phyloP scores from a whole-genome alignment of 805 yeast species.

The Brettanomyces custersianus region DNA sequence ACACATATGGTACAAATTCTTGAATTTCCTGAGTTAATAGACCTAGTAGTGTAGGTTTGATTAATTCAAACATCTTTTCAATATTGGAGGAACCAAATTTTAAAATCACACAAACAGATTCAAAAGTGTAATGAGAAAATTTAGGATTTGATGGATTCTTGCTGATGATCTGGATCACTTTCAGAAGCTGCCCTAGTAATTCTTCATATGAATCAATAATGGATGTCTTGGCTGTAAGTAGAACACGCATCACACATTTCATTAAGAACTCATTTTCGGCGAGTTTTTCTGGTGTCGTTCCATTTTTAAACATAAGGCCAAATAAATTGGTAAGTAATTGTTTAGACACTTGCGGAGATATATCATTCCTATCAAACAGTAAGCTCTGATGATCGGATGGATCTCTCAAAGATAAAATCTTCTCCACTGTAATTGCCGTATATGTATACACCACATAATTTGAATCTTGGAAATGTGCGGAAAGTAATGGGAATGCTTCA shows the following conservation, averaged over 20 bases:
- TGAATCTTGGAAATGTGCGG: constrained; percentile 54
- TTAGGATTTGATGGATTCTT: constrained; percentile 94
- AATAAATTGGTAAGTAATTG: constrained; percentile 61
- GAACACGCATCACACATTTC: constrained; percentile 78
- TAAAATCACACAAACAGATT: constrained; percentile 70
- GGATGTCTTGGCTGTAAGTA: constrained; percentile 62
- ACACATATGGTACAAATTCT: constrained; percentile 88
- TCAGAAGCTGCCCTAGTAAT: constrained; percentile 54
- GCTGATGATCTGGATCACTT: constrained; percentile 61
- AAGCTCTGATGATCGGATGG: constrained; percentile 42
- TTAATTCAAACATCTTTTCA: constrained; percentile 34
- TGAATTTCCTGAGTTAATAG: constrained; percentile 79
- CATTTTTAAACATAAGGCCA: constrained; percentile 49
- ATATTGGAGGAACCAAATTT: constrained; percentile 35
- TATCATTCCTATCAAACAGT: constrained; percentile 66
- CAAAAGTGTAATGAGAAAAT: constrained; percentile 86
- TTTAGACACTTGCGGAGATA: constrained; percentile 49
- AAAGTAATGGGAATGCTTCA: constrained; percentile 71
- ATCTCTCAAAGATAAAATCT: constrained; percentile 70
- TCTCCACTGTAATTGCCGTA: constrained; percentile 87
- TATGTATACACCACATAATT: constrained; percentile 86
- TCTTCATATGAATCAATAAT: constrained; percentile 38
- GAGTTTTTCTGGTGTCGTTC: constrained; percentile 72
- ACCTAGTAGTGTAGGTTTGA: constrained; percentile 59
- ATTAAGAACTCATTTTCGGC: constrained; percentile 93